Evolutionary conservation across 306 rosid genomes (phyloP).

Genomic region (Macrotyloma uniflorum): DNA sequence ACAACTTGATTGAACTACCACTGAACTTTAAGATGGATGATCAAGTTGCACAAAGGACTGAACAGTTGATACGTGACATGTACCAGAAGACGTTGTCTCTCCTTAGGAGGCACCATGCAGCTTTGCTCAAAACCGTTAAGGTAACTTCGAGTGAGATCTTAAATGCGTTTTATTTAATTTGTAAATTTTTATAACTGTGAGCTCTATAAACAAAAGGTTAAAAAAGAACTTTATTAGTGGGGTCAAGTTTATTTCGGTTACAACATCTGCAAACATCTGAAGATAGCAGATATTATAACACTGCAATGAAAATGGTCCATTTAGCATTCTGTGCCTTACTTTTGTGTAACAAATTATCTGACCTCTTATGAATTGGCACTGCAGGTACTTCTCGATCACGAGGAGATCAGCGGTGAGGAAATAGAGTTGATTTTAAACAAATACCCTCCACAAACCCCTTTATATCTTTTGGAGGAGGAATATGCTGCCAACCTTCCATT

Average conservation of each 20-base stretch:
- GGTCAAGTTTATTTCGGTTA: neutral
- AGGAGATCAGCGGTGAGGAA: conserved; percentile 82
- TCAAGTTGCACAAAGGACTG: conserved; percentile 74
- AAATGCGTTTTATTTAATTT: neutral
- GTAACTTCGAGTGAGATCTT: conserved; percentile 46
- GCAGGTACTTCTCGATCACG: conserved; percentile 81
- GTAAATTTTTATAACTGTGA: neutral
- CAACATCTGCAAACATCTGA: conserved; percentile 8
- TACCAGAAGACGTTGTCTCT: conserved; percentile 68
- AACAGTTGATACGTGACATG: conserved; percentile 69
- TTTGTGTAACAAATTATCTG: conserved; percentile 4
- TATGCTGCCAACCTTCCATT: conserved; percentile 71
- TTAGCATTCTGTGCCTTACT: conserved; percentile 17
- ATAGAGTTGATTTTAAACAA: conserved; percentile 69
- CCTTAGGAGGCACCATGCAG: conserved; percentile 83
- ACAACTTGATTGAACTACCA: conserved; percentile 73
- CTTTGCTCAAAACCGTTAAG: conserved; percentile 82
- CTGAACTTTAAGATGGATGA: conserved; percentile 87
- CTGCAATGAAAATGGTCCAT: conserved; percentile 20
- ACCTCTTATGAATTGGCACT: conserved; percentile 29
- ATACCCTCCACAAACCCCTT: conserved; percentile 87
- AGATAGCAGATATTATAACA: neutral
- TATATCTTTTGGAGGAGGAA: conserved; percentile 69
- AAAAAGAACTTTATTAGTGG: neutral
- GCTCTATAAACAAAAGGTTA: neutral